These are phyloP conservation scores for Lactifluus piperatus DNA, from an alignment of 768 basidiomycete genomes.

Conservation along the genomic window DNA sequence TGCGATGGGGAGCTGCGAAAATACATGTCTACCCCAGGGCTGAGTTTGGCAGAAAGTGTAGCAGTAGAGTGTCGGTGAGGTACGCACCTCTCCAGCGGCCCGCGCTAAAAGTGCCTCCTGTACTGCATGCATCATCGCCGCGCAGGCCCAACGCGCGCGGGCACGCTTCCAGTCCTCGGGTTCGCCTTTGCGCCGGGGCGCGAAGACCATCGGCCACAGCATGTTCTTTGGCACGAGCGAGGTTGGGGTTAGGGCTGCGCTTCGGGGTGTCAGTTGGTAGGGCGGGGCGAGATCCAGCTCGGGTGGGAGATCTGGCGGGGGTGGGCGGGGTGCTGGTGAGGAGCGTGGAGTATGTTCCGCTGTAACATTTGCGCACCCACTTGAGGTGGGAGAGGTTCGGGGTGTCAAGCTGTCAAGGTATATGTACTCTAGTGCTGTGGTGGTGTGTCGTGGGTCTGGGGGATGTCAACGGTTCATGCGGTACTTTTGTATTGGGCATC, in stretches of 20 bases:
- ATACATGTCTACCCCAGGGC: neutral
- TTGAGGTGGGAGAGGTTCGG: conserved; percentile 66
- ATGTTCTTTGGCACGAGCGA: conserved; percentile 59
- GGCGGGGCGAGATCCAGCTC: conserved; percentile 30
- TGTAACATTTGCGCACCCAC: conserved; percentile 52
- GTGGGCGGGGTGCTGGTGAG: conserved; percentile 32
- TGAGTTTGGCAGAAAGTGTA: neutral
- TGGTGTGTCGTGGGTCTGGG: conserved; percentile 49
- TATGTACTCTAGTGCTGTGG: conserved; percentile 52
- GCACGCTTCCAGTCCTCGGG: conserved; percentile 57
- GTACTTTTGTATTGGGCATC: conserved; percentile 34
- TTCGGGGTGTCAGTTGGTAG: conserved; percentile 47
- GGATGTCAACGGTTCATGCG: conserved; percentile 75
- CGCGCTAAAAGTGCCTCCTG: conserved; percentile 40
- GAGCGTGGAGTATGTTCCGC: conserved; percentile 35
- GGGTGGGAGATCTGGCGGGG: conserved; percentile 43
- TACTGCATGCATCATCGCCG: conserved; percentile 50
- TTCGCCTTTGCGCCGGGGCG: conserved; percentile 61
- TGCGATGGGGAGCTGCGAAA: conserved; percentile 64
- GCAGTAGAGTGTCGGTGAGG: too few relatives aligned
- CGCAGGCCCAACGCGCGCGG: conserved; percentile 65
- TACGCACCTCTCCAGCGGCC: conserved; percentile 49
- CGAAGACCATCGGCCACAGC: conserved; percentile 82
- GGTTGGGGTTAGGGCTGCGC: conserved; percentile 55
- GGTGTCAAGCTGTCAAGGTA: conserved; percentile 41